Evolutionary conservation across 371 early-diverging fungal species (phyloP).

Genomic region (Mortierella sp.): DNA sequence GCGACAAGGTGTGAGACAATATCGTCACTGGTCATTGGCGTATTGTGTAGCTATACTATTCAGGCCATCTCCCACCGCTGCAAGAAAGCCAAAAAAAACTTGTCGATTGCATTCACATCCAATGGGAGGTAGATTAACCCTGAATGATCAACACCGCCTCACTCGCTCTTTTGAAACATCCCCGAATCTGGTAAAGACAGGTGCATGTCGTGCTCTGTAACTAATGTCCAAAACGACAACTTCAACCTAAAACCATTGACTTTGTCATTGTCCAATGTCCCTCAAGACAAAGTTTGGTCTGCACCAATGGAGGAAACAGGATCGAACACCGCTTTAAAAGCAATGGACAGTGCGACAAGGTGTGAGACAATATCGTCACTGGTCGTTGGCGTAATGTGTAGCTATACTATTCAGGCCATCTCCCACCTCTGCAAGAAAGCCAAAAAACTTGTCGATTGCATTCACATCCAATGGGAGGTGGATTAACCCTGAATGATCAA

Average conservation of each 20-base stretch:
- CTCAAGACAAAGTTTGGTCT: neutral
- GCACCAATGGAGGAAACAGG: neutral
- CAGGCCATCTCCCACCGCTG: neutral
- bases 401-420: neutral
- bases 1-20: neutral
- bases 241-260: too few species aligned
- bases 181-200: too few species aligned
- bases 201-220: too few species aligned
- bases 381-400: neutral
- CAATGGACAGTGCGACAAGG: neutral
- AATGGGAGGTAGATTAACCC: neutral
- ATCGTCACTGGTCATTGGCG: neutral
- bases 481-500: neutral
- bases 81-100: too few species aligned
- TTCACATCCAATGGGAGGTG: neutral
- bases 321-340: slow-evolving; percentile 2
- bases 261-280: neutral
- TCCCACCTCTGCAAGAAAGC: neutral
- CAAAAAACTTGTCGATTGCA: too few species aligned
- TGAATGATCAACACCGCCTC: neutral
- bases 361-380: neutral
- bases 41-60: neutral
- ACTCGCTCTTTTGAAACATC: neutral
- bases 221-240: too few species aligned
- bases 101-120: too few species aligned